Evolutionary conservation across 495 filamentous ascomycete genomes (phyloP).

Genomic region (Podospora didyma): DNA sequence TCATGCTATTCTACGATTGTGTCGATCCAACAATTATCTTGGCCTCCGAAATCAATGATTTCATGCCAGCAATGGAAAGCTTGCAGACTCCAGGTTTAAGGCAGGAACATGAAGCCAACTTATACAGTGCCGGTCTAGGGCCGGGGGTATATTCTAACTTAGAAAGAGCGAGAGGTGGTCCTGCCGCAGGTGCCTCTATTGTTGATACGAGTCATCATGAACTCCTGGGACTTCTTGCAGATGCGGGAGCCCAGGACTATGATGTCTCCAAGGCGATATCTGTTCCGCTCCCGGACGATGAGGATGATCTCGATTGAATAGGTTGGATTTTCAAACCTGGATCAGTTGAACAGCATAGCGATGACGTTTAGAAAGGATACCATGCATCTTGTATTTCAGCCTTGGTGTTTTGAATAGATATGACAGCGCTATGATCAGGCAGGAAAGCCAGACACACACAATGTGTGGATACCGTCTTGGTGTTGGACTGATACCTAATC

Average conservation of each 20-base stretch:
- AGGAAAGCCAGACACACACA: no score
- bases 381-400: background rate
- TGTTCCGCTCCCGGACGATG: slow-evolving; percentile 4
- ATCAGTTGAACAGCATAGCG: slow-evolving; percentile 10
- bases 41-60: slow-evolving; percentile 11
- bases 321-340: background rate
- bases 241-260: background rate
- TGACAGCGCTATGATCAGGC: no score
- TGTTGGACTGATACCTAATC: no score
- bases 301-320: background rate
- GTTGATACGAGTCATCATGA: no score
- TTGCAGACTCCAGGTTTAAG: background rate
- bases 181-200: no score
- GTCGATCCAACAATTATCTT: slow-evolving; percentile 38
- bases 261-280: background rate
- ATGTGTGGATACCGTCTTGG: no score
- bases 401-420: background rate
- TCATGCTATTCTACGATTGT: slow-evolving; percentile 95
- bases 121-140: no score
- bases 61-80: background rate
- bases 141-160: no score
- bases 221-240: background rate
- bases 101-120: no score
- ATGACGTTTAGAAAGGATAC: slow-evolving; percentile 12
- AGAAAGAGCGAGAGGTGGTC: no score